Evolutionary conservation across 805 yeast genomes (phyloP), one percentile per base, ranked within the genome.

Genomic region (Hanseniaspora taiwanica): DNA sequence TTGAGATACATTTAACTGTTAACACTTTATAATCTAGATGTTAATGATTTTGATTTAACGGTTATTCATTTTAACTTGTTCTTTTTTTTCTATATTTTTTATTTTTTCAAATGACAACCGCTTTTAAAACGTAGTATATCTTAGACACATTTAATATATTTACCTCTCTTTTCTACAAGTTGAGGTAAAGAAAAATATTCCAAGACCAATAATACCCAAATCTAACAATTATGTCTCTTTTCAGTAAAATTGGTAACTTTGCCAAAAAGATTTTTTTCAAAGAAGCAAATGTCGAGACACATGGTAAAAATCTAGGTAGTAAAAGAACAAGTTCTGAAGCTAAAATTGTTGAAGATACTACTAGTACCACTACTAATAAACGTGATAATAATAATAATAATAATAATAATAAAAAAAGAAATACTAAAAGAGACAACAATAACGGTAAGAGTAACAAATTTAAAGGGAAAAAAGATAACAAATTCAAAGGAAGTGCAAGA

Each of bases 351-450:
- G 27, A 35, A 21, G 21, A 18, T 3, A 21, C 21, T 7, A 18
- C 21, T 14, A 16, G 19, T 13, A 12, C 16, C 37, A 35, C 12
- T 16, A 23, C 24, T 23, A 35, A 19, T n/a, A 6, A 17, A 16
- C 4, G 27, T 16, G 9, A 19, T 17, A 18, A 20, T 9, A 12
- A 21, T 16, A 23, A 32, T 23, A 35, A 19, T n/a, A 6, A 17
- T 16, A 7, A 35, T 16, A 14, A 19, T 17, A 18, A 20, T 9
- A 12, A 27, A 18, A 35, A 39, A 49, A 47, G 27, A 49, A 45
- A 42, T 42, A 46, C 35, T 48, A 48, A 16, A 43, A 46, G 33
- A 45, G 44, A n/a, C 49, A 48, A 21, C 39, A 47, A 31, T 32
- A 48, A 19, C 16, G 6, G 7, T n/a, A 23, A 27, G 35, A 38